Percentiles rank a stretch among this genome's conserved stretches.
These are phyloP conservation scores for Apiotrichum mycotoxinovorans DNA, from an alignment of 1,284 basidiomycete genomes.

Conservation along the genomic window DNA sequence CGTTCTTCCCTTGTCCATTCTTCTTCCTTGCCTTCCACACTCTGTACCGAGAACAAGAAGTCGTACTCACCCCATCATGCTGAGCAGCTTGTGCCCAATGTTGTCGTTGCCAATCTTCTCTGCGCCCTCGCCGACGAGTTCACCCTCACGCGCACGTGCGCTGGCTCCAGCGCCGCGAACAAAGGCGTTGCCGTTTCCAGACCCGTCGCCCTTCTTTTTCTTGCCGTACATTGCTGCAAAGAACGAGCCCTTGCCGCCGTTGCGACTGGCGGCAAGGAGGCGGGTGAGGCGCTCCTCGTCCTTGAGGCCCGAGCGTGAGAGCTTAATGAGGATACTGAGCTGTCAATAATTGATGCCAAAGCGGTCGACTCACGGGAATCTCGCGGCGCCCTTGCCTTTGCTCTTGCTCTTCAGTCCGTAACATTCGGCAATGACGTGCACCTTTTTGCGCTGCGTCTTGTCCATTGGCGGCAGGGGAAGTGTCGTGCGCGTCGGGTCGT, in stretches of 20 bases:
- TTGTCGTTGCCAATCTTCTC: slow-evolving; percentile 48
- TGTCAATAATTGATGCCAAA: background rate
- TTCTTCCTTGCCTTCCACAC: too few species aligned
- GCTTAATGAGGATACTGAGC: slow-evolving; percentile 66
- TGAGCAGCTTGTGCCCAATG: slow-evolving; percentile 48
- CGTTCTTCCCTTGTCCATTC: too few species aligned
- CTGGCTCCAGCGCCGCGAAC: slow-evolving; percentile 19
- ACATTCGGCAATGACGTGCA: slow-evolving; percentile 71
- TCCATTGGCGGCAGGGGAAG: slow-evolving; percentile 72
- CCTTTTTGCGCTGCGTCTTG: slow-evolving; percentile 63
- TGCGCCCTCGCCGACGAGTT: slow-evolving; percentile 46
- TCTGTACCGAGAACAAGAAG: too few species aligned
- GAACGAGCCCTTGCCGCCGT: slow-evolving; percentile 34
- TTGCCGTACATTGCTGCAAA: slow-evolving; percentile 42
- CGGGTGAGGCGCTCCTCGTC: slow-evolving; percentile 62
- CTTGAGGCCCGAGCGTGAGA: slow-evolving; percentile 55
- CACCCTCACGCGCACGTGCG: slow-evolving; percentile 44
- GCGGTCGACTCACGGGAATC: slow-evolving; percentile 56
- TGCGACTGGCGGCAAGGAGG: slow-evolving; percentile 51
- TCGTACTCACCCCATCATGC: slow-evolving; percentile 45
- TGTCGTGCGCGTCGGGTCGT: slow-evolving; percentile 54
- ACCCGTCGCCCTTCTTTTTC: background rate
- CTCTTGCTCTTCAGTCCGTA: slow-evolving; percentile 74
- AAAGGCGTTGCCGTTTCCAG: background rate
- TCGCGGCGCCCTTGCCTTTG: slow-evolving; percentile 61